Percentiles rank a stretch among this genome's conserved stretches.
phyloP scores from a whole-genome alignment of 495 filamentous ascomycete genomes.

The Pseudomonodictys pantanalensis region DNA sequence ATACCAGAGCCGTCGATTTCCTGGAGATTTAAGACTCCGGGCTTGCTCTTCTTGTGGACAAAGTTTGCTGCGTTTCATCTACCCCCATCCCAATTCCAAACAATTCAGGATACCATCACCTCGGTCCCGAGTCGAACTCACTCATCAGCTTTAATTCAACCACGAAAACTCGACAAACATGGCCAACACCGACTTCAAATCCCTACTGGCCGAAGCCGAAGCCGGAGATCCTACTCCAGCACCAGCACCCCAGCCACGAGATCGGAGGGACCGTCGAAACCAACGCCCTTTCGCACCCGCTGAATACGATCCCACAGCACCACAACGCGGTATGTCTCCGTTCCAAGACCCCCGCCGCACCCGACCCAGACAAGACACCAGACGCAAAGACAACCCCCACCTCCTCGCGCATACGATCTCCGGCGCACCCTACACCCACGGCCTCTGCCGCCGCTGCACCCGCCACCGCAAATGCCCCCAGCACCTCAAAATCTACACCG shows the following conservation, averaged over 20 bases:
- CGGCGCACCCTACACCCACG: slow-evolving; percentile 5
- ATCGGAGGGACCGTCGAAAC: not conserved
- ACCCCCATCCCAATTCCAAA: too few relatives aligned
- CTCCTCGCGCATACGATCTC: not conserved
- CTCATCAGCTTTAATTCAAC: not conserved
- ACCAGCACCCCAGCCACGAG: not conserved
- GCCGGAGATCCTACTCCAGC: not conserved
- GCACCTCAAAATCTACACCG: not conserved
- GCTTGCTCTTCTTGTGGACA: too few relatives aligned
- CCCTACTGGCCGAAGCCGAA: not conserved
- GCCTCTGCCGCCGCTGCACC: not conserved
- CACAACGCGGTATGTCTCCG: not conserved
- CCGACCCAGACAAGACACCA: not conserved
- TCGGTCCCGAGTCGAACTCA: not conserved
- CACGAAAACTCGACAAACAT: not conserved
- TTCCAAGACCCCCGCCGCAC: not conserved
- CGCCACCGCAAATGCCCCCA: not conserved
- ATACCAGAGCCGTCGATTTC: too few relatives aligned
- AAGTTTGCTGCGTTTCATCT: too few relatives aligned
- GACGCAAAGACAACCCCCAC: slow-evolving; percentile 2
- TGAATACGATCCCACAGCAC: not conserved
- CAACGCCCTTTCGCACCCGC: not conserved
- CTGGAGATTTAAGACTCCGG: too few relatives aligned
- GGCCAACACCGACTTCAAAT: not conserved
- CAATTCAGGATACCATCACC: too few relatives aligned